Evolutionary conservation across 2,329 filamentous ascomycete genomes (phyloP).

Genomic region (Torrubiella hemipterigena): DNA sequence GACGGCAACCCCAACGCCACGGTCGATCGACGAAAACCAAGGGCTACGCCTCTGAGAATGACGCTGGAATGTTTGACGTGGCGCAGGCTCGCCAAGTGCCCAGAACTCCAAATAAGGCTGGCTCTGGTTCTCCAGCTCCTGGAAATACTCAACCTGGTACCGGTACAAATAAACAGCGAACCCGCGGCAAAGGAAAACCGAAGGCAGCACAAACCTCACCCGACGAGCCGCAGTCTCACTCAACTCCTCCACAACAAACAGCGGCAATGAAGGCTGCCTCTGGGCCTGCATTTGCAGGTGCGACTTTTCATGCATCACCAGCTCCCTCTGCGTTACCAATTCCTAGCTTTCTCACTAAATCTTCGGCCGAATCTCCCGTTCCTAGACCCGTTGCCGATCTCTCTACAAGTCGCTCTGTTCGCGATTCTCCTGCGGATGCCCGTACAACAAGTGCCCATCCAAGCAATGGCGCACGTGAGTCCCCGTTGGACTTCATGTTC

Average conservation of each 20-base stretch:
- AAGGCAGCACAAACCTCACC: conserved; percentile 23
- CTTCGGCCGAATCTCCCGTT: conserved; percentile 52
- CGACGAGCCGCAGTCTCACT: conserved; percentile 25
- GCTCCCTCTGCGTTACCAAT: conserved; percentile 83
- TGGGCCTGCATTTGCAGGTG: conserved; percentile 68
- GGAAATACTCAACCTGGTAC: conserved; percentile 12
- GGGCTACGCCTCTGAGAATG: conserved; percentile 49
- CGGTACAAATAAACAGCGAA: conserved; percentile 15
- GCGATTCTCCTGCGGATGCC: no score
- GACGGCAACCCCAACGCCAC: conserved; percentile 26
- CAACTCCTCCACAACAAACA: conserved; percentile 29
- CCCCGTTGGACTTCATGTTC: conserved; percentile 84
- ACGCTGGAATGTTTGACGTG: conserved; percentile 21
- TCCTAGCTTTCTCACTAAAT: conserved; percentile 73
- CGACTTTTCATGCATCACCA: conserved; percentile 90
- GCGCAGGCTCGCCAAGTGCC: conserved; percentile 21
- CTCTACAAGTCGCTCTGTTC: no score
- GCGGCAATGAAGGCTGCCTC: conserved; percentile 30
- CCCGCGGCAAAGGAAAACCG: conserved; percentile 18
- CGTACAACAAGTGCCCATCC: no score
- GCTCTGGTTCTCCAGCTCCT: conserved; percentile 21
- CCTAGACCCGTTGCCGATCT: conserved; percentile 24
- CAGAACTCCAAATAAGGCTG: conserved; percentile 35
- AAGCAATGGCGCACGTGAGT: conserved; percentile 51
- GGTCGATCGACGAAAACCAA: conserved; percentile 32